Base-by-base conservation (phyloP, 129 eudicot genomes). In the Saposhnikovia divaricata region DNA sequence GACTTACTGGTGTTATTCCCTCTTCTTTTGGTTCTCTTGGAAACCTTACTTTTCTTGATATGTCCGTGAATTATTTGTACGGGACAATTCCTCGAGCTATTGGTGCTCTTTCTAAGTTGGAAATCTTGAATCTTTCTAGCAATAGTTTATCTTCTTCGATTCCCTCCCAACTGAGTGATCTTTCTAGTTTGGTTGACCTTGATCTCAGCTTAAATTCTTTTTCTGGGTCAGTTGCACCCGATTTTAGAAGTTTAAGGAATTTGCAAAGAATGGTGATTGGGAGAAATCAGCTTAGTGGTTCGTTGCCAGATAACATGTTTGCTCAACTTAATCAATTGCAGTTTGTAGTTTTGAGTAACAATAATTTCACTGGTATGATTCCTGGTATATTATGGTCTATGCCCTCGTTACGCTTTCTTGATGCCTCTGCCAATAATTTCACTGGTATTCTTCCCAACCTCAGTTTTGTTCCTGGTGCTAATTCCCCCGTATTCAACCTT, bases 381-480 rank as follows among this genome's bases (percentile, higher is more conserved):
- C 90, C 93, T 13, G 75, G 69, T 78, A 50, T 34, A 37, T 74
- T 89, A 50, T 89, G 90, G 93, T 82, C 90, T 27, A 51, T 85
- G 68, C 84, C 90, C 47, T 57, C 76, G 8, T 83, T 87, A 80
- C 86, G 70, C 28, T 48, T 82, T 61, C 85, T 87, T n/a, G 90
- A 89, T 77, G 85, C 85, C 45, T 89, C 90, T 59, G 80, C 38
- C 25, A 89, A 89, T 81, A 87, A 87, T 79, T 87, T 89, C 55
- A 89, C 88, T 13, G 93, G 90, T 53, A 34, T 25, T 9, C 80
- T 86, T 47, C 93, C 89, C 14, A 61, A 79, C 65, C 43, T 77
- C 68, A 79, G 80, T 57, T 38, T 71, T 21, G 78, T 65, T 74
- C 77, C 77, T 53, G 87, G 75, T 79, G 82, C 83, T 50, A 84